Conservation (phyloP, 2,329 filamentous ascomycete genomes). For the Zopfia rhizophila region DNA sequence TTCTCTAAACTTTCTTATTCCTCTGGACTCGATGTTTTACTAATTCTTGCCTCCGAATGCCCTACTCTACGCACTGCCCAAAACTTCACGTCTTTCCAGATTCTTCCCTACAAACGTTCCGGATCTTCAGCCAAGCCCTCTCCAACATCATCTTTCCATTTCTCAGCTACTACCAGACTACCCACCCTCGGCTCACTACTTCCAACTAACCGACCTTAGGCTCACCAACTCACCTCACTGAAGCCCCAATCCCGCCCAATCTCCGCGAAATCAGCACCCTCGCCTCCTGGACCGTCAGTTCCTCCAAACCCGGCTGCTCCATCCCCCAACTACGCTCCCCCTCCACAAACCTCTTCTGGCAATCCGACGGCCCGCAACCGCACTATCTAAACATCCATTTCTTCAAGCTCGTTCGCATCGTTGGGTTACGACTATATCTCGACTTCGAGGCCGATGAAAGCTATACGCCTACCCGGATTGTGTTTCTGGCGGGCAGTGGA, state of each 20-base stretch:
- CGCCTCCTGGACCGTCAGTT: conserved; percentile 84
- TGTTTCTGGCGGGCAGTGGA: conserved; percentile 88
- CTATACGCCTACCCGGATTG: conserved; percentile 94
- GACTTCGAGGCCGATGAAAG: conserved; percentile 95
- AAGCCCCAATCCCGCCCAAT: conserved; percentile 52
- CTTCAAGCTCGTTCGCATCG: conserved; percentile 82
- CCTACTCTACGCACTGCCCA: too few species aligned
- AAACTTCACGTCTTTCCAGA: too few species aligned
- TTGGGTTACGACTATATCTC: conserved; percentile 82
- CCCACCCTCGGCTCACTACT: neutral
- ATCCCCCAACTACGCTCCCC: conserved; percentile 80
- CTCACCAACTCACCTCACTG: conserved; percentile 28
- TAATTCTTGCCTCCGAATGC: too few species aligned
- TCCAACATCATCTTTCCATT: neutral
- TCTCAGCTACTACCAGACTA: neutral
- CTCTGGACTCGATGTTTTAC: neutral
- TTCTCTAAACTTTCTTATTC: neutral
- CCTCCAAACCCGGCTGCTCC: conserved; percentile 81
- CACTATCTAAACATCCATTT: conserved; percentile 87
- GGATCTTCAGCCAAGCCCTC: neutral
- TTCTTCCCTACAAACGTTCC: neutral
- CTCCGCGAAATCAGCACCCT: conserved; percentile 88
- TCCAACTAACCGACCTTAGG: conserved; percentile 18
- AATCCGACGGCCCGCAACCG: conserved; percentile 86
- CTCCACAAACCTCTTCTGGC: conserved; percentile 80